Conservation (phyloP, 83 land plant genomes). For the Thuja plicata region DNA sequence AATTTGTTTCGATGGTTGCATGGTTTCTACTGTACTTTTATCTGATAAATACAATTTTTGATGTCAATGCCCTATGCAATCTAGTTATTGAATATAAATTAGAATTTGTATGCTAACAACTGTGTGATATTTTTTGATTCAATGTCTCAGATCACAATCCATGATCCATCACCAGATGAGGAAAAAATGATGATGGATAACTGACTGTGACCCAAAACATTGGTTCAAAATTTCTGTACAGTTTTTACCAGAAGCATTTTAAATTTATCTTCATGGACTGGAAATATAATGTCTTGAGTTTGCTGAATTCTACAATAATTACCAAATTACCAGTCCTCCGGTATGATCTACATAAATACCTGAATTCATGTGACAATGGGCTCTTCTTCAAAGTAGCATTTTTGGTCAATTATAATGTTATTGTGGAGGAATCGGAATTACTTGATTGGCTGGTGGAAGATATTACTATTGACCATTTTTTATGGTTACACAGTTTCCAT, state of each 20-base stretch:
- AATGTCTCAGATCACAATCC: too few relatives aligned
- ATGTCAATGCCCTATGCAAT: background rate
- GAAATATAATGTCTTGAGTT: too few relatives aligned
- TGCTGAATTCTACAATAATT: too few relatives aligned
- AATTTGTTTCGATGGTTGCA: slow-evolving; percentile 1
- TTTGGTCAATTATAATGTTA: background rate
- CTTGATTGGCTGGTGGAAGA: slow-evolving; percentile 48
- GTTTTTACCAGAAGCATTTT: too few relatives aligned
- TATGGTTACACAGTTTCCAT: slow-evolving; percentile 81
- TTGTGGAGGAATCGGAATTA: slow-evolving; percentile 23
- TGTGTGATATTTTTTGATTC: too few relatives aligned
- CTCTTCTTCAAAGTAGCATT: background rate
- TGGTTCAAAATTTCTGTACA: too few relatives aligned
- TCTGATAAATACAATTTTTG: background rate
- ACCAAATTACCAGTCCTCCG: background rate
- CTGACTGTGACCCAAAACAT: too few relatives aligned
- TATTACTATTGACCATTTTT: slow-evolving; percentile 61
- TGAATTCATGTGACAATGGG: background rate
- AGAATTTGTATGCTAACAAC: too few relatives aligned
- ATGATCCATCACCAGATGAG: too few relatives aligned
- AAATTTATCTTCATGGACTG: too few relatives aligned
- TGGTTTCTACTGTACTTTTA: background rate
- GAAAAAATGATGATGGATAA: too few relatives aligned
- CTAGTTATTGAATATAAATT: background rate
- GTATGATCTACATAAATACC: background rate